Evolutionary conservation across 1,284 basidiomycete species (phyloP).

Genomic region (Xerocomus minutiporus): DNA sequence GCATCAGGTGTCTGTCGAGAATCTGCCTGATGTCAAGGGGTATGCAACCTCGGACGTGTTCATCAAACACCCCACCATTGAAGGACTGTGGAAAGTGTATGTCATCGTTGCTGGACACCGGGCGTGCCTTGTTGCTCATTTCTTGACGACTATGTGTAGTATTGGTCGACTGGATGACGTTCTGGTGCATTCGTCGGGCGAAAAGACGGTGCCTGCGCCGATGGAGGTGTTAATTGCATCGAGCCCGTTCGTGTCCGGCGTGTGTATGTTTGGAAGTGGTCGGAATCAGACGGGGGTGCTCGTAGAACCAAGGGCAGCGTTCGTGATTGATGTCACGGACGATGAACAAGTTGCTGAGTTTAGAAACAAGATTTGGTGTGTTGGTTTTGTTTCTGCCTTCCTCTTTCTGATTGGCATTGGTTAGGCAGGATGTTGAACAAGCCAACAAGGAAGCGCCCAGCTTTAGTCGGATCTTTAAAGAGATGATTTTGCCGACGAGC

Average conservation of each 20-base stretch:
- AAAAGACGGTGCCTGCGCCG: constrained; percentile 23
- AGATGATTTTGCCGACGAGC: constrained; percentile 28
- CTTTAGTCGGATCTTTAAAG: constrained; percentile 35
- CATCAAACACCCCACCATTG: constrained; percentile 31
- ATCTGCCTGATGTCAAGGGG: constrained; percentile 31
- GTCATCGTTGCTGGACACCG: neutral
- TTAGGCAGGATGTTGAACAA: constrained; percentile 28
- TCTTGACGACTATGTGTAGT: constrained; percentile 8
- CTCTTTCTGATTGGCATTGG: too few species aligned
- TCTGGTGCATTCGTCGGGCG: constrained; percentile 18
- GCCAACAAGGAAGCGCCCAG: constrained; percentile 32
- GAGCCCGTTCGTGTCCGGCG: constrained; percentile 9
- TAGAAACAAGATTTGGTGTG: constrained; percentile 27
- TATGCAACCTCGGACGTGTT: constrained; percentile 36
- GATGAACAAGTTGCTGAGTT: constrained; percentile 16
- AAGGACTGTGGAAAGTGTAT: constrained; percentile 36
- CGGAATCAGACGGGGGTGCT: constrained; percentile 25
- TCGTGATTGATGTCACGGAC: constrained; percentile 21
- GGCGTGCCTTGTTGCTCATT: neutral
- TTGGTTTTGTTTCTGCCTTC: neutral
- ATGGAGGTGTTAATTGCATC: constrained; percentile 18
- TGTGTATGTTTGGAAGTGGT: constrained; percentile 26
- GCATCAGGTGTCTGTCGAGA: constrained; percentile 27
- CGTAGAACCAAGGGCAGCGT: constrained; percentile 22
- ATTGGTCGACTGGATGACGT: constrained; percentile 28